Evolutionary conservation across 2,329 filamentous ascomycete genomes (phyloP), one percentile per base, ranked within the genome.

Genomic region (Biscogniauxia marginata): DNA sequence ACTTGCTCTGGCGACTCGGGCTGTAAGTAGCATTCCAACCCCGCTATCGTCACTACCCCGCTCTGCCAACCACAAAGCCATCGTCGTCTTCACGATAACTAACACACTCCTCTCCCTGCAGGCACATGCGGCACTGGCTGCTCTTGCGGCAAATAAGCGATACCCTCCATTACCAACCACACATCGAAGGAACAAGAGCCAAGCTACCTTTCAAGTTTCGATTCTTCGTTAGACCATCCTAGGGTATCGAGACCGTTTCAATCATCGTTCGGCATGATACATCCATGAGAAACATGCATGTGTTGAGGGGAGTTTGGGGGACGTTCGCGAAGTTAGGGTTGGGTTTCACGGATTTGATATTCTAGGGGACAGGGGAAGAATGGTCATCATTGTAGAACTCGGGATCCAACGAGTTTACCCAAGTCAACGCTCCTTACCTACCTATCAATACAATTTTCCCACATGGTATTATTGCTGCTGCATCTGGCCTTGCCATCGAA

Each of bases 61-160:
- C n/a, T 16, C 30, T 39, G 9, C 49, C 16, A 20, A 3, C 25
- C 21, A 43, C 49, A 20, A 7, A 13, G 8, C 8, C 24, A 34
- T 5, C 5, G 34, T 50, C 30, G 20, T 3, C 7, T 34, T 51
- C 25, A 45, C 30, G n/a, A 43, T 43, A 51, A 16, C 21, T 46
- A 18, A 23, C 21, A 30, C 22, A 3, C 24, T 30, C n/a, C 6
- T 30, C 34, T 20, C 25, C 22, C 8, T 46, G 21, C 49, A 65
- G 63, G 63, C 63, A 50, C 56, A 52, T 65, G 63, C 57, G 63
- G 63, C 59, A 58, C 61, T 54, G 52, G 52, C 61, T 65, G 63
- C 61, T 59, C 59, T 7, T 65, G 63, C 61, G 61, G 63, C 46
- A 63, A 65, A 62, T 65, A 65, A 63, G 53, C 54, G 23, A 53